Percentiles rank a stretch among this genome's conserved stretches.
phyloP scores from a whole-genome alignment of 106 monocot genomes.

The Vanilla planifolia region DNA sequence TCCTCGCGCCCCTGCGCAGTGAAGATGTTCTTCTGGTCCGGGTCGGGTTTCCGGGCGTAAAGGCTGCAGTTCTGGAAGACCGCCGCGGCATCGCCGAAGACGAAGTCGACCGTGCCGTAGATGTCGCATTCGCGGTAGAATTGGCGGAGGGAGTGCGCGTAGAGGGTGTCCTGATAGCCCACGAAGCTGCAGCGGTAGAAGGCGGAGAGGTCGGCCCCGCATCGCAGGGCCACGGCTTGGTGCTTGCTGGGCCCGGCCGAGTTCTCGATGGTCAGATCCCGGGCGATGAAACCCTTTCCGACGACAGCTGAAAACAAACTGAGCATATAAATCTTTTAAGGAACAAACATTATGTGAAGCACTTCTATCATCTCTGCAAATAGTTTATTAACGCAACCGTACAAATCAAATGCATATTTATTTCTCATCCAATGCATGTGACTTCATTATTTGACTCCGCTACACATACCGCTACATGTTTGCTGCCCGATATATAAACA shows the following conservation, averaged over 20 bases:
- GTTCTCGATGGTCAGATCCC: slow-evolving; percentile 72
- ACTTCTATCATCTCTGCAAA: too few species aligned
- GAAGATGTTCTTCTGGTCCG: slow-evolving; percentile 58
- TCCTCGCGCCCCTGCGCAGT: slow-evolving; percentile 70
- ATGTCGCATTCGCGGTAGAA: slow-evolving; percentile 61
- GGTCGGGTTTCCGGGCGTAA: slow-evolving; percentile 46
- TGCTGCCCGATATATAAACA: too few species aligned
- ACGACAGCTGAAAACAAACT: slow-evolving; percentile 55
- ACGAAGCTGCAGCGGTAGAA: slow-evolving; percentile 79
- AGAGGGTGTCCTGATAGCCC: slow-evolving; percentile 81
- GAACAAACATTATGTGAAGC: too few species aligned
- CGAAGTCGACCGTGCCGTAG: slow-evolving; percentile 66
- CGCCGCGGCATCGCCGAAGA: slow-evolving; percentile 56
- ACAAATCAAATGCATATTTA: too few species aligned
- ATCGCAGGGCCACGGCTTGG: slow-evolving; percentile 64
- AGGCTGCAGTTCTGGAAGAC: slow-evolving; percentile 60
- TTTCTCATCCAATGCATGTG: too few species aligned
- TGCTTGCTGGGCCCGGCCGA: slow-evolving; percentile 49
- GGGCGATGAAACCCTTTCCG: slow-evolving; percentile 52
- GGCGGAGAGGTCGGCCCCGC: slow-evolving; percentile 49
- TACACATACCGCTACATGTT: too few species aligned
- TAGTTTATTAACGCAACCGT: too few species aligned
- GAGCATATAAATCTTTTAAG: too few species aligned
- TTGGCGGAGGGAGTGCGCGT: slow-evolving; percentile 57
- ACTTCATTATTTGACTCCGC: too few species aligned